These are phyloP conservation scores for Lentinula edodes DNA, from an alignment of 768 basidiomycete species.

Conservation along the genomic window DNA sequence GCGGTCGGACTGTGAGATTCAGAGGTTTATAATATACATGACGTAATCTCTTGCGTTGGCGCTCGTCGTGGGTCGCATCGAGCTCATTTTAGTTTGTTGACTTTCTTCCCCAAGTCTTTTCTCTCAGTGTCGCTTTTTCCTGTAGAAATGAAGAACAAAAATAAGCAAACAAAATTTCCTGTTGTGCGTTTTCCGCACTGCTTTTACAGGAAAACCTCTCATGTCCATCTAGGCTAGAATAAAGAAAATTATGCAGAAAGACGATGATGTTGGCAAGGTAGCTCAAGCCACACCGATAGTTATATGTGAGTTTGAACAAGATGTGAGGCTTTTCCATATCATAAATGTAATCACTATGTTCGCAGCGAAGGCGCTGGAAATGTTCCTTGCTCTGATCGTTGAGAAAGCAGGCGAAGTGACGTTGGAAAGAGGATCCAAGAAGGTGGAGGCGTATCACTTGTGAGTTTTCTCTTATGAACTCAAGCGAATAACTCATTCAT, in stretches of 20 bases:
- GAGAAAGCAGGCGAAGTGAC: constrained; percentile 82
- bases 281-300: constrained; percentile 95
- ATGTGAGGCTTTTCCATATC: background rate
- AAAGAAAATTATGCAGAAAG: constrained; percentile 99
- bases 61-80: too few species aligned
- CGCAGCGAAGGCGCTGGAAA: constrained; percentile 88
- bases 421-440: constrained; percentile 70
- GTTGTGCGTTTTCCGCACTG: constrained; percentile 50
- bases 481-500: background rate
- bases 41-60: too few species aligned
- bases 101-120: too few species aligned
- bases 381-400: constrained; percentile 83
- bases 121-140: background rate
- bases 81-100: too few species aligned
- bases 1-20: too few species aligned
- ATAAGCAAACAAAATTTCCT: constrained; percentile 88
- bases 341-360: background rate
- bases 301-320: constrained; percentile 64
- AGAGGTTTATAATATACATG: too few species aligned
- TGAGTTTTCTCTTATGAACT: constrained; percentile 29
- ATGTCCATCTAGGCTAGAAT: constrained; percentile 71
- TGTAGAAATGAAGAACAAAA: constrained; percentile 75
- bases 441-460: constrained; percentile 92
- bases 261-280: constrained; percentile 98
- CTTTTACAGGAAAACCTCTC: background rate